A percentile compares a stretch with the other conserved stretches of the same genome.
phyloP scores from a whole-genome alignment of 352 stramenopile genomes.

The Globisporangium takayamanum region DNA sequence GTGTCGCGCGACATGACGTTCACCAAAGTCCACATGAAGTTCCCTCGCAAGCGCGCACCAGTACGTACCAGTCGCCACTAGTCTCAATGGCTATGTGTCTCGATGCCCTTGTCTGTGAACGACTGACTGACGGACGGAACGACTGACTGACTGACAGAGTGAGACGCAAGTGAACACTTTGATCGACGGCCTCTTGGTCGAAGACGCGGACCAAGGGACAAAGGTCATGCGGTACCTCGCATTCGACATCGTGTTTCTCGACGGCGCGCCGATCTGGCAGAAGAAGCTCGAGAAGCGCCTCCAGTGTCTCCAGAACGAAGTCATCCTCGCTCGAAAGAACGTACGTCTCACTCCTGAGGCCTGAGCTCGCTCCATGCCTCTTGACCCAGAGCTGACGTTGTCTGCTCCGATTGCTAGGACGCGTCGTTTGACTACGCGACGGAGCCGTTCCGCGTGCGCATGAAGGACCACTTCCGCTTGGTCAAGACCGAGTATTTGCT shows the following conservation, averaged over 20 bases:
- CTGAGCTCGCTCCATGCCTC: too few relatives aligned
- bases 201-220: slow-evolving; percentile 72
- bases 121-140: too few relatives aligned
- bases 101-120: background rate
- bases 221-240: slow-evolving; percentile 75
- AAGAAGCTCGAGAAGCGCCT: slow-evolving; percentile 85
- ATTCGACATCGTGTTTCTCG: slow-evolving; percentile 81
- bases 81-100: slow-evolving; percentile 3
- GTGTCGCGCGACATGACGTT: slow-evolving; percentile 81
- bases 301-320: slow-evolving; percentile 86
- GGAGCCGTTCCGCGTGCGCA: slow-evolving; percentile 84
- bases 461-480: slow-evolving; percentile 87
- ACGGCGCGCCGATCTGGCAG: slow-evolving; percentile 75
- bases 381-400: too few relatives aligned
- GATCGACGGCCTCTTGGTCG: slow-evolving; percentile 82
- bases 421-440: slow-evolving; percentile 65
- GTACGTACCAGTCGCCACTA: slow-evolving; percentile 20
- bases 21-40: slow-evolving; percentile 86
- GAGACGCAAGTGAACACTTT: slow-evolving; percentile 74
- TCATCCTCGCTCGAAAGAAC: slow-evolving; percentile 82
- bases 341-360: slow-evolving; percentile 23
- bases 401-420: slow-evolving; percentile 29
- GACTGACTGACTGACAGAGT: slow-evolving; percentile 22
- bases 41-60: slow-evolving; percentile 62
- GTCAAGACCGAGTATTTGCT: slow-evolving; percentile 83